Conservation (phyloP, 2,329 filamentous ascomycete species). For the Aspergillus sclerotialis region DNA sequence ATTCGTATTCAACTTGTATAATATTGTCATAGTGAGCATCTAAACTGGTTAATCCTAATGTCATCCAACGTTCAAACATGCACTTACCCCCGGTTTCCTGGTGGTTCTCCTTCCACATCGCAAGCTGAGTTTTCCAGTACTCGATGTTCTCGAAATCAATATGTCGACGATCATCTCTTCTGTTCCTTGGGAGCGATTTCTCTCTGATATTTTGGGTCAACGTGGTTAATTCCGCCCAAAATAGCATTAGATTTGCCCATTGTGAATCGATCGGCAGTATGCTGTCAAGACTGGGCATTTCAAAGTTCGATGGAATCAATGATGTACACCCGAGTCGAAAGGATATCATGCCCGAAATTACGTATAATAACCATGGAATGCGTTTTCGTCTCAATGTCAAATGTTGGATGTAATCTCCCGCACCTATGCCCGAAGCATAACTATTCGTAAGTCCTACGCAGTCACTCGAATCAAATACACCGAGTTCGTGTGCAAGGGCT, state of each 20-base stretch:
- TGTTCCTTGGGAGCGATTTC: slow-evolving; percentile 38
- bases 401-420: slow-evolving; percentile 11
- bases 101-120: slow-evolving; percentile 5
- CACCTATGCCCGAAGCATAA: slow-evolving; percentile 1
- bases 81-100: background rate
- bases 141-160: slow-evolving; percentile 4
- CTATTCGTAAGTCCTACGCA: slow-evolving; percentile 10
- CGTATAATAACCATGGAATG: slow-evolving; percentile 28
- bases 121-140: slow-evolving; percentile 6
- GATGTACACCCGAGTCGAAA: slow-evolving; percentile 40
- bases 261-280: slow-evolving; percentile 26
- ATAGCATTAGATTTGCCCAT: slow-evolving; percentile 39
- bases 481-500: slow-evolving; percentile 45
- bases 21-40: slow-evolving; percentile 27
- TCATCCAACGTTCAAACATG: background rate
- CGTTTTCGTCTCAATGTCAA: slow-evolving; percentile 20
- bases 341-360: slow-evolving; percentile 42
- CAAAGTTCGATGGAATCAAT: slow-evolving; percentile 34
- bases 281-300: slow-evolving; percentile 32
- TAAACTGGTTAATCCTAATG: slow-evolving; percentile 1
- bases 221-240: slow-evolving; percentile 32
- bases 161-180: slow-evolving; percentile 30
- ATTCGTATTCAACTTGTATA: slow-evolving; percentile 41
- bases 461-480: slow-evolving; percentile 36
- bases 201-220: slow-evolving; percentile 39